Evolutionary conservation across 345 rosid species (phyloP), one percentile per base, ranked within the genome.

Genomic region (Citrus maxima): DNA sequence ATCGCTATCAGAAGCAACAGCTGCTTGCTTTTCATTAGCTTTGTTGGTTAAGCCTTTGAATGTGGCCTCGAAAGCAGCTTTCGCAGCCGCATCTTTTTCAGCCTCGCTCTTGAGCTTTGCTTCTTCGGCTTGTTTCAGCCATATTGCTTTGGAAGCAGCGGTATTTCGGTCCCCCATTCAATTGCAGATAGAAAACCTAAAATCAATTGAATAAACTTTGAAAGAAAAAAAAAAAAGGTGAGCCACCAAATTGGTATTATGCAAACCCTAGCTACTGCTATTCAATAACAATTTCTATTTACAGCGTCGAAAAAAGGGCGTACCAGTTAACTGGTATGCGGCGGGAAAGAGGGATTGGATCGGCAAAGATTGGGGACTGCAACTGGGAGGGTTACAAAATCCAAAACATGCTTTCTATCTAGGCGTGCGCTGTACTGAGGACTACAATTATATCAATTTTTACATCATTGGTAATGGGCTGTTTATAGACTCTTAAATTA

Each of bases 91-190:
- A 9, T 87, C 85, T 80, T 93, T 94, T 84, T 96, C 99, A 1
- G 97, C 98, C 77, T 93, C 88, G 78, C 92, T 93, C 82, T 96
- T 96, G 72, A 90, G 87, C 81, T 96, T 96, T 0, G 97, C 98
- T 73, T 93, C 99, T 81, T 93, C 99, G 4, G 98, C 99, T 72
- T 94, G 98, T 81, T 96, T 96, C 92, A 93, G 85, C 99, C 99
- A 94, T 80, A 92, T 86, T 55, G 99, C 93, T 79, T 94, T 96
- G 58, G 77, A 77, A 49, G 81, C 84, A 59, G 74, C 67, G 65
- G 70, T 77, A 59, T 72, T 81, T 55, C 90, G 88, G 60, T 90
- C 94, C 77, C 90, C 97, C 97, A 90, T 86, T 51, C 62, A 71
- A 28, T 21, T 28, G 32, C 37, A 49, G 61, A 70, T 21, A 8